Evolutionary conservation across 305 asterid genomes (phyloP), one percentile per base, ranked within the genome.

Genomic region (Solanum hybrid): DNA sequence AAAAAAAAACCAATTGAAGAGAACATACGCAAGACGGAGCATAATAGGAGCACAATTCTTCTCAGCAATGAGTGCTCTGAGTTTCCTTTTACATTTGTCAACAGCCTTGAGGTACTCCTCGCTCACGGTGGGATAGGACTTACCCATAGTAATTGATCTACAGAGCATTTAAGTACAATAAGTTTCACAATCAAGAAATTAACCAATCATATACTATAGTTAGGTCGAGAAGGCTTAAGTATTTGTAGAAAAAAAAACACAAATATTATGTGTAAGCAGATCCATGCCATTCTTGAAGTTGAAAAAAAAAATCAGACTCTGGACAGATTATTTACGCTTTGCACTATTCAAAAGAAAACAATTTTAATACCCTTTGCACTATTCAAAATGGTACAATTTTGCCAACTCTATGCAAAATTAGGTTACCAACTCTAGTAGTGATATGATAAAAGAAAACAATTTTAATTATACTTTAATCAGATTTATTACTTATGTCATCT

Each of bases 31-130:
- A 27, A 96, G 93, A 8, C 99, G 98, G 89, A 97, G 98, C 99
- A 97, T 96, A 89, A 97, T 38, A 4, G 99, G 99, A 90, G 99
- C 98, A 70, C 99, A 96, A 89, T 94, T 94, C 93, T 97, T 97
- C 94, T 95, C 99, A n/a, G 98, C 96, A 87, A 97, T 97, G 88
- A 97, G 90, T 7, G 96, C 99, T 90, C 98, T 95, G 14, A 97
- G 96, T 95, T 96, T 96, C 95, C 91, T 96, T 96, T 93, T 95
- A 91, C 93, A 83, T 88, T 96, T 96, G 76, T 96, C 99, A 87
- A 96, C 91, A 24, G 99, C 98, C 95, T 92, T 93, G 89, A 91
- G 91, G 92, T 97, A 97, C 91, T 96, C 99, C 90, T 90, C 98
- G 36, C 97, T 97, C 89, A 96, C 99, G 1, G 95, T 91, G 72